These are phyloP conservation scores for Thraustotheca clavata DNA, from an alignment of 352 stramenopile genomes.

Conservation along the genomic window DNA sequence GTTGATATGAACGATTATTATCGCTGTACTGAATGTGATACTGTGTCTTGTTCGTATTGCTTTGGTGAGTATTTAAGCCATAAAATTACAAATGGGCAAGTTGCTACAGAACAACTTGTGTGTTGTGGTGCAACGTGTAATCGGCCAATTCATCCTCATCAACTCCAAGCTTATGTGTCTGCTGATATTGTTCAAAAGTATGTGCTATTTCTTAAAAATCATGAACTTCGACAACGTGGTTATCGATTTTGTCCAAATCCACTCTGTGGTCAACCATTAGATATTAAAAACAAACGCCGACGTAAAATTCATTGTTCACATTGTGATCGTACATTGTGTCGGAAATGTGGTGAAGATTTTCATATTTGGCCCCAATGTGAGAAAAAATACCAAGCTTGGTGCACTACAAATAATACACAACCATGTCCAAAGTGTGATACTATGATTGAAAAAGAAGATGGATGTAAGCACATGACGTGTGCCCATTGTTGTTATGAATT, in stretches of 20 bases:
- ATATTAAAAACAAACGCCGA: neutral
- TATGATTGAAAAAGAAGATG: conserved; percentile 11
- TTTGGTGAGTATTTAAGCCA: neutral
- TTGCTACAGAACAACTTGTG: neutral
- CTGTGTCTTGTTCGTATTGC: neutral
- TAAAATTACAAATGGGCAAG: neutral
- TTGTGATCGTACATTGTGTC: conserved; percentile 8
- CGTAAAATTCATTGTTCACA: conserved; percentile 1
- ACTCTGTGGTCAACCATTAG: conserved; percentile 1
- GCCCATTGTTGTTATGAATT: conserved; percentile 14
- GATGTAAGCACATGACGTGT: conserved; percentile 21
- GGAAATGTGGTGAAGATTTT: conserved; percentile 5
- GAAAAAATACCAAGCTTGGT: conserved; percentile 1
- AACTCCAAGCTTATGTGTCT: conserved; percentile 1
- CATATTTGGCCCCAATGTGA: conserved; percentile 3
- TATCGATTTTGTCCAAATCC: conserved; percentile 13
- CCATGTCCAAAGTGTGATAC: conserved; percentile 2
- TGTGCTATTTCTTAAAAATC: conserved; percentile 1
- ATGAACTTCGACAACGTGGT: conserved; percentile 4
- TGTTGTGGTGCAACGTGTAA: neutral
- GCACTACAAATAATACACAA: neutral
- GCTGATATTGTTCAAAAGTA: conserved; percentile 11
- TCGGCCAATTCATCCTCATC: neutral
- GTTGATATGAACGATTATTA: too few species aligned
- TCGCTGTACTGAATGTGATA: neutral